phyloP scores from a whole-genome alignment of 2,329 filamentous ascomycete genomes.

The Aspergillus ruber region DNA sequence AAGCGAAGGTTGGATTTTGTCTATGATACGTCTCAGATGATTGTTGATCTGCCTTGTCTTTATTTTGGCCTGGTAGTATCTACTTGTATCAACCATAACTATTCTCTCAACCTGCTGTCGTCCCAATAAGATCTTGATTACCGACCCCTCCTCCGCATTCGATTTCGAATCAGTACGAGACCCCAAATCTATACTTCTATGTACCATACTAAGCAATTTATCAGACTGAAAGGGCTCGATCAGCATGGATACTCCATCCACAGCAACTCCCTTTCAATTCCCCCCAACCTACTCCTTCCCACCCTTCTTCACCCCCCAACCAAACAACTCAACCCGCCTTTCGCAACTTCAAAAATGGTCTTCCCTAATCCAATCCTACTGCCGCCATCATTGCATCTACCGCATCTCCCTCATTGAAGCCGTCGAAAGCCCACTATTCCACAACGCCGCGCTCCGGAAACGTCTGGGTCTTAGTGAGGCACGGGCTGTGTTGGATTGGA shows the following conservation, averaged over 20 bases:
- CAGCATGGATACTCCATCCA: neutral
- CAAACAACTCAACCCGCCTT: conserved; percentile 38
- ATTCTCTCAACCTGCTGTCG: no score
- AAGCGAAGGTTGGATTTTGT: neutral
- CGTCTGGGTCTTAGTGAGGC: conserved; percentile 49
- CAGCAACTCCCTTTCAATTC: conserved; percentile 30
- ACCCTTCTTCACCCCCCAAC: conserved; percentile 48
- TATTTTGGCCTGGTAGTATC: no score
- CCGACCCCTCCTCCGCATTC: neutral
- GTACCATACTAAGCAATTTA: no score
- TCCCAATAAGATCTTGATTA: no score
- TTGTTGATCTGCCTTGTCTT: neutral
- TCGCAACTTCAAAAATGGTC: conserved; percentile 72
- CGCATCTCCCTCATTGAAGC: conserved; percentile 62
- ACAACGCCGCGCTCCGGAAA: conserved; percentile 39
- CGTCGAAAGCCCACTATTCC: conserved; percentile 54
- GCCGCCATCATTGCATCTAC: conserved; percentile 69
- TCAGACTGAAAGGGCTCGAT: no score
- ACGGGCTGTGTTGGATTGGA: conserved; percentile 50
- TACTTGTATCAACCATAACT: no score
- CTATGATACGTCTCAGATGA: neutral
- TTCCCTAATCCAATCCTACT: conserved; percentile 77
- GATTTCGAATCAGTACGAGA: neutral
- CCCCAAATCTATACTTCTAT: no score
- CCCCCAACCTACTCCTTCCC: conserved; percentile 43